Percentiles rank a stretch among this genome's conserved stretches.
These are phyloP conservation scores for Farysia itapuensis DNA, from an alignment of 1,284 basidiomycete genomes.

Conservation along the genomic window DNA sequence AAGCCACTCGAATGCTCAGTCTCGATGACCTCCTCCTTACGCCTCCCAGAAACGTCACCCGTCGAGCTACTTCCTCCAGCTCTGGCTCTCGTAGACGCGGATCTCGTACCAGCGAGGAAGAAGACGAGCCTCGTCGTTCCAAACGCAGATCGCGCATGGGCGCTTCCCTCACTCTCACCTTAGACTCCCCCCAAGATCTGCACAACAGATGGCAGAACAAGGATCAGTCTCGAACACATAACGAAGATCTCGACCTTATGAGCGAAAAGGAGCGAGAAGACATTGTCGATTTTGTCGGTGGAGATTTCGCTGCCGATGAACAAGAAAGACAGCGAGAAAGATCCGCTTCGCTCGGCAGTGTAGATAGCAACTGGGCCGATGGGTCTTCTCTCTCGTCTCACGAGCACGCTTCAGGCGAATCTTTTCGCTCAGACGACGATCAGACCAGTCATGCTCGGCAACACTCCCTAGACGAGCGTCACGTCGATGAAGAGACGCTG, in stretches of 20 bases:
- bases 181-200: background rate
- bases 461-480: constrained; percentile 6
- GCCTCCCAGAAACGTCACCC: constrained; percentile 3
- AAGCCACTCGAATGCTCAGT: constrained; percentile 16
- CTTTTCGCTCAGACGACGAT: background rate
- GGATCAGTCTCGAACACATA: constrained; percentile 1
- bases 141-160: constrained; percentile 12
- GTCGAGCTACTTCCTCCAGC: constrained; percentile 12
- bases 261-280: constrained; percentile 36
- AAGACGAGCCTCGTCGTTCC: constrained; percentile 3
- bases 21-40: constrained; percentile 24
- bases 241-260: constrained; percentile 26
- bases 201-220: background rate
- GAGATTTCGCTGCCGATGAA: constrained; percentile 31
- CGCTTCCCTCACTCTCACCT: constrained; percentile 5
- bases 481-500: constrained; percentile 23
- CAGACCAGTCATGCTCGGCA: too few species aligned
- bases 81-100: background rate
- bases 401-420: background rate
- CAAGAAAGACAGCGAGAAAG: constrained; percentile 7
- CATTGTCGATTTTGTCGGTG: constrained; percentile 34
- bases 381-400: constrained; percentile 9
- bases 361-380: constrained; percentile 23
- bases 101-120: constrained; percentile 12
- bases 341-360: constrained; percentile 21